These are phyloP conservation scores for Hymenoscyphus occultus DNA, from an alignment of 2,329 filamentous ascomycete genomes.

Conservation along the genomic window DNA sequence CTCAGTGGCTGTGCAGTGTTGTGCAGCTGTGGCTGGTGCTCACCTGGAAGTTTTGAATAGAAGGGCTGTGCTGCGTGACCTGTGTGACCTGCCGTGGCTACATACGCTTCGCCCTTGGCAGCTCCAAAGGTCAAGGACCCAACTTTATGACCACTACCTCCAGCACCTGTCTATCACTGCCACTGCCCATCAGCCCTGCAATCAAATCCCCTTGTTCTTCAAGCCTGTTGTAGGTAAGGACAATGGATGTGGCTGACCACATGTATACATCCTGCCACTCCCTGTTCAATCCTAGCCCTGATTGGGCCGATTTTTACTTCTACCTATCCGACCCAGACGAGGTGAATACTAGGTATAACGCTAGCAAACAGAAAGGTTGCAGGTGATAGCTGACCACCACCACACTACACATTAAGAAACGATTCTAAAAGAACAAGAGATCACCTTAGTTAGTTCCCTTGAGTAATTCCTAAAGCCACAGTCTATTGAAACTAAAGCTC, in stretches of 20 bases:
- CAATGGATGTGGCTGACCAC: neutral
- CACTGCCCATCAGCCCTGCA: neutral
- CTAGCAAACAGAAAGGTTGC: neutral
- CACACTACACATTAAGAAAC: neutral
- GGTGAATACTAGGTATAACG: neutral
- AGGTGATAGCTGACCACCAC: no score
- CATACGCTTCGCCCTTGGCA: no score
- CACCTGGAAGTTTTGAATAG: no score
- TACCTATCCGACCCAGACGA: neutral
- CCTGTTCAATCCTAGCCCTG: neutral
- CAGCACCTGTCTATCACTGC: no score
- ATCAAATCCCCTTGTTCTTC: neutral
- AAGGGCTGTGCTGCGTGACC: no score
- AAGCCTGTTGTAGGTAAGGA: neutral
- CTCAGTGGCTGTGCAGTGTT: no score
- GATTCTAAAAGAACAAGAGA: neutral
- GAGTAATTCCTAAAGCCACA: neutral
- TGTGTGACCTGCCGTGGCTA: no score
- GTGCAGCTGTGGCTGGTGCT: no score
- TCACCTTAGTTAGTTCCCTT: neutral
- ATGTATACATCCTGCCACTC: neutral
- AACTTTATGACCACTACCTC: no score
- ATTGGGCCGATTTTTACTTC: neutral
- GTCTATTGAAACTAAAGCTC: neutral
- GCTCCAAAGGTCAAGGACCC: no score